These are phyloP conservation scores for Monilinia laxa DNA, from an alignment of 2,329 filamentous ascomycete genomes.

Conservation along the genomic window DNA sequence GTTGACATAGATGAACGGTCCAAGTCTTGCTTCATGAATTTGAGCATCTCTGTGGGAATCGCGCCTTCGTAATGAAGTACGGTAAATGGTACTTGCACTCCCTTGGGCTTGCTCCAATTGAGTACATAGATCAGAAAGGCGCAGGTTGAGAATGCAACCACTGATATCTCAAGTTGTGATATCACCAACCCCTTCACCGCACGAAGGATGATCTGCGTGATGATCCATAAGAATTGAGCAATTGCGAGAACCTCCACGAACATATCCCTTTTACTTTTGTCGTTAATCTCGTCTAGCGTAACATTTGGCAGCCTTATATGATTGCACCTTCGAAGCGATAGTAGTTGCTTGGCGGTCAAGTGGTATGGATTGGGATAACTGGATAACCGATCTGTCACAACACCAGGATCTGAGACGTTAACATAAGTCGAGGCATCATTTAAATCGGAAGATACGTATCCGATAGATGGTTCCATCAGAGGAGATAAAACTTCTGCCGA, in stretches of 20 bases:
- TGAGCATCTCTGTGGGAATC: neutral
- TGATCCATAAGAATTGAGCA: conserved; percentile 26
- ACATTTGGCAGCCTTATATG: conserved; percentile 38
- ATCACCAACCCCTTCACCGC: neutral
- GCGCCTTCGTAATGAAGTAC: conserved; percentile 12
- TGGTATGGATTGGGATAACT: conserved; percentile 13
- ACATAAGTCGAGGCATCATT: neutral
- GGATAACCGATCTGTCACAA: neutral
- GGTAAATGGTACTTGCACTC: conserved; percentile 1
- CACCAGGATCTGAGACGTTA: neutral
- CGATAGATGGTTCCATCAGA: neutral
- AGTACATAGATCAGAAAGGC: conserved; percentile 24
- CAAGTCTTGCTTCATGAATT: conserved; percentile 13
- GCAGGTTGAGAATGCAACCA: conserved; percentile 23
- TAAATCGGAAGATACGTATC: neutral
- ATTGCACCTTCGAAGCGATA: conserved; percentile 17
- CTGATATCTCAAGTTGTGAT: conserved; percentile 16
- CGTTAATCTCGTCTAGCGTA: conserved; percentile 49
- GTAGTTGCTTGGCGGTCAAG: conserved; percentile 8
- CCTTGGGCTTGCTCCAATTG: conserved; percentile 19
- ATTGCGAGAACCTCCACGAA: conserved; percentile 22
- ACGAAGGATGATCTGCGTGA: conserved; percentile 1
- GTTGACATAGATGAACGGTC: neutral
- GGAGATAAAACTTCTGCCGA: neutral
- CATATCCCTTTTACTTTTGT: conserved; percentile 44